A percentile compares a stretch with the other conserved stretches of the same genome.
phyloP scores from a whole-genome alignment of 331 rosid genomes.

The Quercus lobata region DNA sequence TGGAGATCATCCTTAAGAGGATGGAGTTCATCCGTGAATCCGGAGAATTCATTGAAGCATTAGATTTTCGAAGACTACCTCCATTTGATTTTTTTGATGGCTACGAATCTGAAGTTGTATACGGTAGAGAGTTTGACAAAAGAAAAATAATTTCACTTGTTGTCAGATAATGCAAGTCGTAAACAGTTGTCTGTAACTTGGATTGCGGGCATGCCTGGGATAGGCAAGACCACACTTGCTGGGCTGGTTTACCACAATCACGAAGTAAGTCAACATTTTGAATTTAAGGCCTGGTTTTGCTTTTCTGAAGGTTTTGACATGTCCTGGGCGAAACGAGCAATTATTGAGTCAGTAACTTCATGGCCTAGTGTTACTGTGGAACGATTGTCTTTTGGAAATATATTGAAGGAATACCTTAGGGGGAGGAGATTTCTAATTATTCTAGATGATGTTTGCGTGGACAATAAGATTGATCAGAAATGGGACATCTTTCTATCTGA shows the following conservation, averaged over 20 bases:
- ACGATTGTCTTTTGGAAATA: constrained; percentile 13
- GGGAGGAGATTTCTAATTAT: too few species aligned
- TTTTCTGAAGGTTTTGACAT: constrained; percentile 24
- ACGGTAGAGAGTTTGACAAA: constrained; percentile 20
- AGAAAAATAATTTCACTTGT: not conserved
- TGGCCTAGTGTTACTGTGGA: too few species aligned
- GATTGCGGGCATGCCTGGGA: constrained; percentile 23
- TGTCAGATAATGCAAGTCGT: not conserved
- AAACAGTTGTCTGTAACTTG: constrained; percentile 5
- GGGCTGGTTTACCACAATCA: constrained; percentile 22
- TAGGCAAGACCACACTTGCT: constrained; percentile 37
- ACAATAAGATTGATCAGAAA: not conserved
- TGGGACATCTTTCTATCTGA: too few species aligned
- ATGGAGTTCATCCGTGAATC: too few species aligned
- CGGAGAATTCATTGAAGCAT: too few species aligned
- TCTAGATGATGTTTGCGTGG: not conserved
- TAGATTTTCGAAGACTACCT: not conserved
- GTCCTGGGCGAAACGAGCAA: not conserved
- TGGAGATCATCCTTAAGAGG: too few species aligned
- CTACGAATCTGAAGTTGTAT: constrained; percentile 13
- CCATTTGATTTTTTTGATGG: constrained; percentile 4
- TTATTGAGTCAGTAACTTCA: too few species aligned
- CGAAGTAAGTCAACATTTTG: not conserved
- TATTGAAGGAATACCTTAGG: too few species aligned
- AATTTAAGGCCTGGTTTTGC: constrained; percentile 25